Evolutionary conservation across 164 flowering plant species (phyloP), one percentile per base, ranked within the genome.

Genomic region (Magnolia changhungtana): DNA sequence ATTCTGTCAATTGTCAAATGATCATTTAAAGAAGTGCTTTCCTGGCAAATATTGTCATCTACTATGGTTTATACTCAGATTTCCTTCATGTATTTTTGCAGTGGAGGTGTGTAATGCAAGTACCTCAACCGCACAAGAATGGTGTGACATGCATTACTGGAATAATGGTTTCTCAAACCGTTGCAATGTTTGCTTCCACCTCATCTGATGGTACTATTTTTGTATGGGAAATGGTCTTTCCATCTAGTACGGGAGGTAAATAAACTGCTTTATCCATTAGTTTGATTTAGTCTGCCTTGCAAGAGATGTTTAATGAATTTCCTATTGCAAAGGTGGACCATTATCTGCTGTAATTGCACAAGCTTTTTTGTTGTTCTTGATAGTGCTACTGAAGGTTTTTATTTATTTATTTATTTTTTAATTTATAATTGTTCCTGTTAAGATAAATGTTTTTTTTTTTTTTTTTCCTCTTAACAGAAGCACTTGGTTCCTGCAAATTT

Each of bases 71-170:
- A 51, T 10, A 20, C 18, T 51, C 13, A 21, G 16, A 9, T 55
- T 70, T 50, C 55, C 11, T 69, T 79, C 75, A 4, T 37, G 74
- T 75, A 7, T 81, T 66, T 58, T 63, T 74, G 7, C 86, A 96
- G 99, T 94, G 99, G 98, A 91, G 84, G 83, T 81, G 82, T 80
- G 91, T 91, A 16, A 72, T 85, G 78, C 93, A 94, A 83, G 80
- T 90, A 75, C 90, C 96, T 50, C 77, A 90, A 82, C 80, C 89
- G 45, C 98, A 94, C 80, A 90, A 87, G 77, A 96, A 90, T 81
- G 98, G 99, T 71, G 93, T 94, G 75, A 96, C 98, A 10, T 96
- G 99, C 86, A 90, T 96, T 77, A 80, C 88, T 78, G 92, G 89
- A 72, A 80, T 87, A 71, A 81, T 90, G 90, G 63, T 90, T 79